These are phyloP conservation scores for Trametes maxima DNA, from an alignment of 768 basidiomycete genomes.

Conservation along the genomic window DNA sequence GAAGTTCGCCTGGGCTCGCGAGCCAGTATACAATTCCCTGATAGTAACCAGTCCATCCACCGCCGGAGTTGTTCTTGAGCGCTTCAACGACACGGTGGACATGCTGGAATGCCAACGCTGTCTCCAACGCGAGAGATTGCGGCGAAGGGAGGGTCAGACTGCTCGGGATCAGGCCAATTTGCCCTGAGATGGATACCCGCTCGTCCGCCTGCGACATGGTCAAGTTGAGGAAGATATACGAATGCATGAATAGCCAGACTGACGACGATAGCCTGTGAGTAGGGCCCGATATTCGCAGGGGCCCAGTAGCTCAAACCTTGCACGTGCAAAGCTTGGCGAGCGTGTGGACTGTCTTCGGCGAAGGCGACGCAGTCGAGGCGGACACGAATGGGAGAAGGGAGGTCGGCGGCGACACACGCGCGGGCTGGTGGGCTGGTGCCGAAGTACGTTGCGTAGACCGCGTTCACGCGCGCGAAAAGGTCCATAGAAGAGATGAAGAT, in stretches of 20 bases:
- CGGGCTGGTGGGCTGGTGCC: conserved; percentile 91
- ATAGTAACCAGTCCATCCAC: conserved; percentile 61
- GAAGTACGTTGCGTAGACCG: conserved; percentile 78
- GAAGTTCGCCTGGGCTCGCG: conserved; percentile 41
- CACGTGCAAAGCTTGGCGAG: conserved; percentile 84
- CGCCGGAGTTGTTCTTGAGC: conserved; percentile 53
- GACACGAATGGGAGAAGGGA: conserved; percentile 58
- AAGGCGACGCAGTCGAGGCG: conserved; percentile 85
- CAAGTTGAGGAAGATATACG: background rate
- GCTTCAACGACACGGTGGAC: conserved; percentile 66
- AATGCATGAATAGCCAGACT: conserved; percentile 28
- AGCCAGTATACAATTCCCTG: conserved; percentile 80
- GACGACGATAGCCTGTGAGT: conserved; percentile 90
- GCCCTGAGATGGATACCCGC: conserved; percentile 88
- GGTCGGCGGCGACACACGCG: conserved; percentile 86
- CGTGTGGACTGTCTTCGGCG: conserved; percentile 37
- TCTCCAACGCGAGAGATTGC: conserved; percentile 59
- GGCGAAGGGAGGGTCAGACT: conserved; percentile 68
- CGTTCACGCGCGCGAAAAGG: conserved; percentile 76
- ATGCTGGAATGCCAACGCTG: conserved; percentile 81
- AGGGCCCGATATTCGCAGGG: conserved; percentile 98
- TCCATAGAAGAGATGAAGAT: conserved; percentile 83
- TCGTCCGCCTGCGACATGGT: conserved; percentile 57
- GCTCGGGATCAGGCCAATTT: conserved; percentile 87
- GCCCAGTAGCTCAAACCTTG: conserved; percentile 99